phyloP scores from a whole-genome alignment of 352 stramenopile genomes.

The Phytophthora kernoviae region DNA sequence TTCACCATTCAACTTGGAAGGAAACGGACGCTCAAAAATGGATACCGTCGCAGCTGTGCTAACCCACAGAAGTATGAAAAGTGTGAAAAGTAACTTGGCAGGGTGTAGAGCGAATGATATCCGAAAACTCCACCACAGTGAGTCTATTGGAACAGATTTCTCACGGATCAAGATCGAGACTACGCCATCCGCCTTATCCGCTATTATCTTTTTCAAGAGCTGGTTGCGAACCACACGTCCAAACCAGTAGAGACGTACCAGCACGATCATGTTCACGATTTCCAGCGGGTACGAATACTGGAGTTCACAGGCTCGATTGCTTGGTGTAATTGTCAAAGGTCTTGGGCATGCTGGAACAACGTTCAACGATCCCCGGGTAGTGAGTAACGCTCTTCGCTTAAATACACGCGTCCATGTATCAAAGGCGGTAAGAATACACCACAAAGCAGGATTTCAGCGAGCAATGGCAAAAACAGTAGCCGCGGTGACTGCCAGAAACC shows the following conservation, averaged over 20 bases:
- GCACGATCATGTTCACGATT: constrained; percentile 64
- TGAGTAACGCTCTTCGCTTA: constrained; percentile 56
- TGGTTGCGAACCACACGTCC: constrained; percentile 57
- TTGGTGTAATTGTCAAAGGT: constrained; percentile 29
- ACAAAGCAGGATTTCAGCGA: constrained; percentile 50
- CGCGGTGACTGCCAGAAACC: constrained; percentile 25
- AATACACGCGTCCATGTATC: constrained; percentile 44
- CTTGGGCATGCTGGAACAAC: constrained; percentile 25
- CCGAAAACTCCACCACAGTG: constrained; percentile 60
- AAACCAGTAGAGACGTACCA: constrained; percentile 68
- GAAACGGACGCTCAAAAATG: constrained; percentile 66
- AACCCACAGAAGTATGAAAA: constrained; percentile 56
- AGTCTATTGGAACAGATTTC: constrained; percentile 39
- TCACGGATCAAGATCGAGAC: constrained; percentile 24
- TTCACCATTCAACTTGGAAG: constrained; percentile 58
- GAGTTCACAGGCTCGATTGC: constrained; percentile 37
- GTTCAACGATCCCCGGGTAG: constrained; percentile 18
- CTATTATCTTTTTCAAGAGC: constrained; percentile 42
- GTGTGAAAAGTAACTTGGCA: constrained; percentile 36
- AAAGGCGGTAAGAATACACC: constrained; percentile 53
- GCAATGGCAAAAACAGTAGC: constrained; percentile 45
- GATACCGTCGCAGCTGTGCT: constrained; percentile 55
- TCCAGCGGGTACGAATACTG: constrained; percentile 63
- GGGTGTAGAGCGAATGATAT: constrained; percentile 53
- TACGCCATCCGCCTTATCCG: constrained; percentile 29